phyloP scores from a whole-genome alignment of 805 yeast genomes.

The Cyberlindnera americana region DNA sequence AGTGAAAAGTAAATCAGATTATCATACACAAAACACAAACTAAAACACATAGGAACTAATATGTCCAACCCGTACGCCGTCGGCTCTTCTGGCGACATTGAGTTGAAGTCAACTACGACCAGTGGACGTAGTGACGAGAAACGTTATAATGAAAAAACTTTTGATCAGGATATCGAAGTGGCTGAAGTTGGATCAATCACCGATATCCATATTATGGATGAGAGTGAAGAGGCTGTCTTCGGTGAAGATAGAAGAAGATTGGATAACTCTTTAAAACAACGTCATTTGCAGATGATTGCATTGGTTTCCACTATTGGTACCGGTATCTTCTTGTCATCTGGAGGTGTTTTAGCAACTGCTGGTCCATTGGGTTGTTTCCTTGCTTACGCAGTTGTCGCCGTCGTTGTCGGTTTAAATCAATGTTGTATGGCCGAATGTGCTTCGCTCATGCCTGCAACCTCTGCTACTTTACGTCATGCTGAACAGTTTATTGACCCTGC shows the following conservation, averaged over 20 bases:
- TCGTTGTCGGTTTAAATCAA: constrained; percentile 38
- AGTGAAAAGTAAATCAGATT: background rate
- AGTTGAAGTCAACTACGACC: background rate
- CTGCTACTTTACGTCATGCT: constrained; percentile 35
- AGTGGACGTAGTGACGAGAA: constrained; percentile 9
- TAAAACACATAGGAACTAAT: background rate
- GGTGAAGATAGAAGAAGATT: constrained; percentile 18
- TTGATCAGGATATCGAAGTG: constrained; percentile 16
- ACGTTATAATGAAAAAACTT: constrained; percentile 8
- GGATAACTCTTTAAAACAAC: constrained; percentile 21
- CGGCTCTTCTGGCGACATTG: background rate
- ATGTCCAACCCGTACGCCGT: constrained; percentile 2
- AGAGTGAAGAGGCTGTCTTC: constrained; percentile 12
- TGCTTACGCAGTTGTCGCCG: constrained; percentile 32
- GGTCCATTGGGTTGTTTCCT: constrained; percentile 36
- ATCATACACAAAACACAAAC: background rate
- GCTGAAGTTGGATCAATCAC: constrained; percentile 12
- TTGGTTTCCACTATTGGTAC: constrained; percentile 45
- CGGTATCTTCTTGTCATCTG: constrained; percentile 38
- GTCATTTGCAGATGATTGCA: constrained; percentile 47
- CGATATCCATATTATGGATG: constrained; percentile 10
- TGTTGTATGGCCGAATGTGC: constrained; percentile 38
- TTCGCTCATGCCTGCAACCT: constrained; percentile 36
- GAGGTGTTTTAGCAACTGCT: constrained; percentile 35
- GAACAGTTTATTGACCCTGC: constrained; percentile 42